These are phyloP conservation scores for Pseudogymnoascus sp. DNA, from an alignment of 2,329 filamentous ascomycete species.

Conservation along the genomic window DNA sequence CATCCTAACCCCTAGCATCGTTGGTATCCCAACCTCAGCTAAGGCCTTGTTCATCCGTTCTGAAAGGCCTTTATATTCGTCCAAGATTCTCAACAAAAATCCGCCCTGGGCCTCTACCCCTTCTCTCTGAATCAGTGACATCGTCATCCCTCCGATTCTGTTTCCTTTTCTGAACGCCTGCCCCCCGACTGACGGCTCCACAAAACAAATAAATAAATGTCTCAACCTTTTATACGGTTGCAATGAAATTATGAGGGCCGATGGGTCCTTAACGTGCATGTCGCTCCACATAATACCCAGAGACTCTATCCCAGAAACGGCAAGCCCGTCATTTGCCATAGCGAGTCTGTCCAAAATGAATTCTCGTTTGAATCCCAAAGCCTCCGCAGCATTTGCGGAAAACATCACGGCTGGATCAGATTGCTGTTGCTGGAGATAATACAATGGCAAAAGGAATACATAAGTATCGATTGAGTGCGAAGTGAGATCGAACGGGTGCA, in stretches of 20 bases:
- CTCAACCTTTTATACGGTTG: background rate
- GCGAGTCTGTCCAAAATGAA: background rate
- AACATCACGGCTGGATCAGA: background rate
- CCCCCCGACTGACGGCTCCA: background rate
- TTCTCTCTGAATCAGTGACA: background rate
- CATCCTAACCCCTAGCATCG: background rate
- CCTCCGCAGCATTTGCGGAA: background rate
- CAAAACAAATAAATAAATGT: background rate
- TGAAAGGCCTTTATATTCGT: background rate
- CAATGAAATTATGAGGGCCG: background rate
- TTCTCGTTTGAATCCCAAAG: background rate
- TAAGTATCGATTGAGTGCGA: background rate
- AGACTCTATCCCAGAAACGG: background rate
- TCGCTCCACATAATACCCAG: conserved; percentile 1
- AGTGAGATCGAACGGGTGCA: background rate
- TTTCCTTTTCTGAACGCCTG: background rate
- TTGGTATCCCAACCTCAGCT: background rate
- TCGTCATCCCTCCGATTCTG: background rate
- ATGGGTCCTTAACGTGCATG: background rate
- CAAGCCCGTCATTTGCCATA: background rate
- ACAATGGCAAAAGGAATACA: background rate
- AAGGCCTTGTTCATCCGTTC: background rate
- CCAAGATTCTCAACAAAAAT: background rate
- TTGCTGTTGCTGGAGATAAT: background rate
- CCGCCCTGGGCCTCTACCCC: background rate